phyloP scores from a whole-genome alignment of 257 asterid species.

The Knoxia roxburghii region DNA sequence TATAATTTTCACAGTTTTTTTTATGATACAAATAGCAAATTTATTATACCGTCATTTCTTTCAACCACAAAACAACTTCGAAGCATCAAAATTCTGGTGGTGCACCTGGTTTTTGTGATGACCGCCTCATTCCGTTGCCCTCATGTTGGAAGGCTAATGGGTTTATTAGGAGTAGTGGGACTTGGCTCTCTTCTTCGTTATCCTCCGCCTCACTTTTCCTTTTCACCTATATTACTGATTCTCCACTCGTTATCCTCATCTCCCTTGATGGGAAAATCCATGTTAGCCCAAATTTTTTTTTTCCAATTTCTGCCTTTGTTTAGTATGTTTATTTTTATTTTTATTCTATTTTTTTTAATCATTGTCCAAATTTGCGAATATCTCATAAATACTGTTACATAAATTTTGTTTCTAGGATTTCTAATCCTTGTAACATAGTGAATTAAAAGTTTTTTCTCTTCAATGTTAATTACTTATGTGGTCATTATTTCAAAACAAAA shows the following conservation, averaged over 20 bases:
- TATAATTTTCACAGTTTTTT: no score
- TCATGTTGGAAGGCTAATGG: no score
- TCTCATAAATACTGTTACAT: no score
- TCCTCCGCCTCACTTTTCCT: constrained; percentile 3
- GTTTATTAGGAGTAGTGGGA: not conserved
- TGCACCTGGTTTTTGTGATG: not conserved
- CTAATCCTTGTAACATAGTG: no score
- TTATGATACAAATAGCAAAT: no score
- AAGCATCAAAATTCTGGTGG: not conserved
- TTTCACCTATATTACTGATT: not conserved
- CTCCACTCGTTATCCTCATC: constrained; percentile 9
- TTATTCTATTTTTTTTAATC: no score
- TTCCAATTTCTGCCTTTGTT: no score
- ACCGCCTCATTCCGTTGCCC: not conserved
- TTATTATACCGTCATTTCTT: no score
- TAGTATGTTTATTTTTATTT: not conserved
- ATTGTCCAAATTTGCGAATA: no score
- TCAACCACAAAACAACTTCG: not conserved
- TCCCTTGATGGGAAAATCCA: constrained; percentile 5
- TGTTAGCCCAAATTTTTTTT: not conserved
- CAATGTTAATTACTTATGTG: no score
- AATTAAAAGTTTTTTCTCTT: no score
- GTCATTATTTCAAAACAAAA: no score
- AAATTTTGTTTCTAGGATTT: not conserved
- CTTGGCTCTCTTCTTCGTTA: constrained; percentile 15